Base-by-base conservation (phyloP, 2,329 filamentous ascomycete genomes). In the Pseudogymnoascus sp. region DNA sequence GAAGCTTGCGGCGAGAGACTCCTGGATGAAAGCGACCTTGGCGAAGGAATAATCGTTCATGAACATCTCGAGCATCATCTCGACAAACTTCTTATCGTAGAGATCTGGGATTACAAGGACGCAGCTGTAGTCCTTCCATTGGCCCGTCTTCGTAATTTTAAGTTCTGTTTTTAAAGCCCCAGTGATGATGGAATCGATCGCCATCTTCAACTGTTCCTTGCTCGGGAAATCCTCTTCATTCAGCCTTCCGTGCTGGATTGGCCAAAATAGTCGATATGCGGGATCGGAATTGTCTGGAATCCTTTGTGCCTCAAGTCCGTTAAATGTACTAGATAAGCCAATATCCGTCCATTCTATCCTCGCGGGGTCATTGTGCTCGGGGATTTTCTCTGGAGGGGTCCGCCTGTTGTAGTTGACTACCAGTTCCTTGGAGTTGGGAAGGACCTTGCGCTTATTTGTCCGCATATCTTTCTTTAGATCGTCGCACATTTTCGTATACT, bases 91-190 rank as follows among this genome's bases (percentile, higher is more conserved):
- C 74, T 96, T 95, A 77, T 99, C 94, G 76, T 97, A 99, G 8
- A 99, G 81, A 73, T 99, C 94, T 0, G 94, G 94, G 56, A 99
- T 95, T 66, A 99, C 87, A 71, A 97, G 91, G n/a, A 97, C 92
- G 69, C 92, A 97, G 70, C 90, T 94, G 76, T 97, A 97, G 73
- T 95, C 90, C 62, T 84, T 83, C 86, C 92, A 95, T 61, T 93
- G 87, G 69, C 88, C 89, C 70, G 89, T 89, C 66, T 85, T 86
- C 28, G 82, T 86, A 44, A 97, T 75, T 0, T 89, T 90, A 7
- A 97, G 81, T 71, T 97, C 91, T n/a, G 84, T 85, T 67, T 88
- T 88, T 70, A 99, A 88, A 1, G 92, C 90, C 67, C 92, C 88
- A 71, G 96, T 91, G 11, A 97, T 77, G 33, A 97, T 88, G 11